Evolutionary conservation across 2,329 filamentous ascomycete species (phyloP).

Genomic region (Aspergillus costaricaensis): DNA sequence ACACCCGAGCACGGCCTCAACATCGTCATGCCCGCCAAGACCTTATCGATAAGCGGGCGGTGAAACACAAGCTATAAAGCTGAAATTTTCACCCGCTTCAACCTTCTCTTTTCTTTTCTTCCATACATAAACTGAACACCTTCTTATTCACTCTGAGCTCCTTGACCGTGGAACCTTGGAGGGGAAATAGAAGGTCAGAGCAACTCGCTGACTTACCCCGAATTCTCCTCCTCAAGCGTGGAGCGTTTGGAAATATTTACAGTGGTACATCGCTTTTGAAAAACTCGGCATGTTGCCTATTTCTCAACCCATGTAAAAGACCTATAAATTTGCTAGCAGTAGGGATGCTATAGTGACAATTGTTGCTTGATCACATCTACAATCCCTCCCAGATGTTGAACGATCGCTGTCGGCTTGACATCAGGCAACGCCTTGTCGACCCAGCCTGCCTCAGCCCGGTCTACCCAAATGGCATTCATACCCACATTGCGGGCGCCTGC

Average conservation of each 20-base stretch:
- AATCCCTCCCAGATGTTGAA: constrained; percentile 60
- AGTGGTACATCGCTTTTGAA: constrained; percentile 40
- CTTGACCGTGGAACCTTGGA: constrained; percentile 44
- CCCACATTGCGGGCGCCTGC: constrained; percentile 64
- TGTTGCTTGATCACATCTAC: constrained; percentile 43
- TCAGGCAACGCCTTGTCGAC: constrained; percentile 59
- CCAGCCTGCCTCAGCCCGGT: constrained; percentile 65
- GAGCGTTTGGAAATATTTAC: constrained; percentile 51
- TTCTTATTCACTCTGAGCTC: constrained; percentile 52
- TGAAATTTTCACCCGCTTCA: constrained; percentile 24
- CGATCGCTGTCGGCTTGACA: constrained; percentile 56
- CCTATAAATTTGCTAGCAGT: background rate
- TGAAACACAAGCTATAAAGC: constrained; percentile 26
- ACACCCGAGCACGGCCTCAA: background rate
- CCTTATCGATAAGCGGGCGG: constrained; percentile 42
- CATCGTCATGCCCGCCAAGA: constrained; percentile 13
- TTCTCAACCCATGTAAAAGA: too few relatives aligned
- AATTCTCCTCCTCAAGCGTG: constrained; percentile 43
- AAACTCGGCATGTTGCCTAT: background rate
- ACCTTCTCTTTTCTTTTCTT: constrained; percentile 34
- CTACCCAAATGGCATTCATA: constrained; percentile 66
- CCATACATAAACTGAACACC: constrained; percentile 43
- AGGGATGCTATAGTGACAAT: background rate
- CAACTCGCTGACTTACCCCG: constrained; percentile 49
- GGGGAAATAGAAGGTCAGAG: constrained; percentile 52